Evolutionary conservation across 1,284 basidiomycete genomes (phyloP), one percentile per base, ranked within the genome.

Genomic region (Fomitopsis palustris): DNA sequence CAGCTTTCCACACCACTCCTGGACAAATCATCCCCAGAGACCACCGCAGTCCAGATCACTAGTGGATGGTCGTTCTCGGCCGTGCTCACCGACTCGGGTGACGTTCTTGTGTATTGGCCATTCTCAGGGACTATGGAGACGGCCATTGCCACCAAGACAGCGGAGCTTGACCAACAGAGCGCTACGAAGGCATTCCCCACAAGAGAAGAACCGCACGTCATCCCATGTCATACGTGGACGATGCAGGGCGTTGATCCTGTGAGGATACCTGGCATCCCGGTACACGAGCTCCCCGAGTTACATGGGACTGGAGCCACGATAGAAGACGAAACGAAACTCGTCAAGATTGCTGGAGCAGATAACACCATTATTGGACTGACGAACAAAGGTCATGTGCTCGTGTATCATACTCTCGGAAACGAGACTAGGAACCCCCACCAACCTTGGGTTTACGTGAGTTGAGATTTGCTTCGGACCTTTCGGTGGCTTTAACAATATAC

Each of bases 41-140:
- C 79, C 27, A 80, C 75, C 9, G 83, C 86, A 6, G 68, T 82
- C 1, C 92, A 94, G 70, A 78, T 93, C 31, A 88, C 87, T 69
- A 88, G 88, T 60, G 93, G 93, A n/a, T 95, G 92, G 93, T 64
- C 68, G 5, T 89, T 88, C 71, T 88, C 87, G 7, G 81, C 86
- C 2, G 78, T 85, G 35, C 82, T 96, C 61, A 88, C 87, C 2
- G 77, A 81, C 55, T 78, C 81, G 4, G 92, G 92, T 1, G 80
- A 85, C 37, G 84, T 93, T 35, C 81, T 87, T 63, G 83, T 90
- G 7, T 94, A 87, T 84, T 93, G 86, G 84, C 92, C 92, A 1
- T 81, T 82, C 64, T 69, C 70, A 4, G 81, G 79, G 16, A 69
- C 60, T 19, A 76, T 85, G 72, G 68, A 65, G 21, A 62, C 73